Conservation (phyloP, 2,329 filamentous ascomycete species). For the Xylariaceae sp. region DNA sequence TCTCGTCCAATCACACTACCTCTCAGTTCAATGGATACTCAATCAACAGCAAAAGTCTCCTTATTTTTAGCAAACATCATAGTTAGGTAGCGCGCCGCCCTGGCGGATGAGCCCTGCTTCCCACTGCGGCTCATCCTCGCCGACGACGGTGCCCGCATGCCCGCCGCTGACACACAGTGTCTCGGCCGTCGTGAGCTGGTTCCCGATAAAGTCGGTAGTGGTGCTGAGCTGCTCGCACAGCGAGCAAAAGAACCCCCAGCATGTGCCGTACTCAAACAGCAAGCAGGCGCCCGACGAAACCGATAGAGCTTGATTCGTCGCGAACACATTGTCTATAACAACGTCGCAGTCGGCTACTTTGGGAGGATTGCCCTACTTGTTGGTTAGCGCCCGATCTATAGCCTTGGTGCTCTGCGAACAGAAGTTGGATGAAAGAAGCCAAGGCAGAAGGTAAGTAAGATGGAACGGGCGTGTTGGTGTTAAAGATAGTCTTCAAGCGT, state of each 20-base stretch:
- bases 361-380: slow-evolving; percentile 39
- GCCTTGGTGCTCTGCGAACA: background rate
- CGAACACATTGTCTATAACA: slow-evolving; percentile 41
- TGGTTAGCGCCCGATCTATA: slow-evolving; percentile 2
- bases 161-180: slow-evolving; percentile 43
- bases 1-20: no score
- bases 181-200: slow-evolving; percentile 42
- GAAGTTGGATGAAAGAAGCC: background rate
- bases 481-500: no score
- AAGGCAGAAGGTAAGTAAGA: background rate
- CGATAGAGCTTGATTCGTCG: slow-evolving; percentile 37
- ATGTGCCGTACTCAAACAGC: slow-evolving; percentile 43
- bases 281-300: slow-evolving; percentile 43
- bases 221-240: slow-evolving; percentile 43
- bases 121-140: slow-evolving; percentile 44
- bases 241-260: slow-evolving; percentile 47
- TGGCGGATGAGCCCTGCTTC: slow-evolving; percentile 43
- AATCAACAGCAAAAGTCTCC: background rate
- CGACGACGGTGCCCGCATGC: slow-evolving; percentile 44
- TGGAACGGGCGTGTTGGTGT: no score
- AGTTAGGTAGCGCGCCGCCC: slow-evolving; percentile 39
- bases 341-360: slow-evolving; percentile 41
- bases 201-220: slow-evolving; percentile 44
- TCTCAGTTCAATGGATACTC: no score
- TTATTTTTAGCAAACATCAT: slow-evolving; percentile 43